A percentile compares a stretch with the other conserved stretches of the same genome.
phyloP scores from a whole-genome alignment of 257 asterid species.

The Solanum rostratum region DNA sequence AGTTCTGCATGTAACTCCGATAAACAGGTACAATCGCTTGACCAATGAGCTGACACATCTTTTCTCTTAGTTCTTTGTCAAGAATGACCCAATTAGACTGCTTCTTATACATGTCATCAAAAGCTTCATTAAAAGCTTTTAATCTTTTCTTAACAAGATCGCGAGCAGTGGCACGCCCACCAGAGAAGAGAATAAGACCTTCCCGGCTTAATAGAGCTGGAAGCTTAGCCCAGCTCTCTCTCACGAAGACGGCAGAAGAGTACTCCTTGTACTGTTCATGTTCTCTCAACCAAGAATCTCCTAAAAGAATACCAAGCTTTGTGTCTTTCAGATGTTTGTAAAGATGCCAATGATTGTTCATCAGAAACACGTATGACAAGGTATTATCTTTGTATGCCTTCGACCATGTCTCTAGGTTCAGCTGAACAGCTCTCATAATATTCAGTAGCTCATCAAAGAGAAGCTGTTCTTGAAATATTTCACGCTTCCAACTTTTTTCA shows the following conservation, averaged over 20 bases:
- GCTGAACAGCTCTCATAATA: conserved; percentile 53
- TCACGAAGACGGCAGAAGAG: conserved; percentile 24
- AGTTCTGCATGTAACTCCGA: conserved; percentile 89
- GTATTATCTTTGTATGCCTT: conserved; percentile 46
- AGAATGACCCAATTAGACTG: conserved; percentile 48
- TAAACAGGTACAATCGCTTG: conserved; percentile 82
- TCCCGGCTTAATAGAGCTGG: conserved; percentile 71
- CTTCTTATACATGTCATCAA: conserved; percentile 59
- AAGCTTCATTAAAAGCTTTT: conserved; percentile 63
- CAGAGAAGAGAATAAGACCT: conserved; percentile 74
- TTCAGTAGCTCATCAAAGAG: conserved; percentile 48
- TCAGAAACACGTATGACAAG: conserved; percentile 48
- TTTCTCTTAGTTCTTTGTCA: conserved; percentile 63
- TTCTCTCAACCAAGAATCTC: conserved; percentile 59
- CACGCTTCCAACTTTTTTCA: conserved; percentile 81
- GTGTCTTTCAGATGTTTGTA: conserved; percentile 60
- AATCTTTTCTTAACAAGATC: conserved; percentile 71
- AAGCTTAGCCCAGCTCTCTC: conserved; percentile 89
- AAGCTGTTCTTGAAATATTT: conserved; percentile 56
- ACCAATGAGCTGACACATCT: conserved; percentile 36
- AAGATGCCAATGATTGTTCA: conserved; percentile 82
- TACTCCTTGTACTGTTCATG: conserved; percentile 51
- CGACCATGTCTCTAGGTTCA: conserved; percentile 73
- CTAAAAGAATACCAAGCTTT: conserved; percentile 52
- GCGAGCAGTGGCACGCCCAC: conserved; percentile 84